These are phyloP conservation scores for Limnomonas spitsbergensis DNA, from an alignment of 139 green algal genomes.

Conservation along the genomic window DNA sequence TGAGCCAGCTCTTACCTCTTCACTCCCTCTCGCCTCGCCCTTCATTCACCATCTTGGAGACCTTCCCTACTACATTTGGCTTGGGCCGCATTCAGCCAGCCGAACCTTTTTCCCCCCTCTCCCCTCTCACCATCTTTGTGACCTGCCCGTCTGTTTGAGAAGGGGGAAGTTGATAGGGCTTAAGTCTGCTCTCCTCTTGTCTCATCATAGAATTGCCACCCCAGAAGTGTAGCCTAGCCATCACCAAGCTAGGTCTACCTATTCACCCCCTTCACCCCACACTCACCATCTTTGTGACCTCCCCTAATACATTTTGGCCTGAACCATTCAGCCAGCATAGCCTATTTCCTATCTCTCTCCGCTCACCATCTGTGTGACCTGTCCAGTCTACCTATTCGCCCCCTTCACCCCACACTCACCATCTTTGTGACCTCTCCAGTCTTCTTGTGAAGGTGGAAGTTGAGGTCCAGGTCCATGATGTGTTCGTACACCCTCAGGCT, in stretches of 20 bases:
- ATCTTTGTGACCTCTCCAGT: constrained; percentile 53
- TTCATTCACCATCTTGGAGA: background rate
- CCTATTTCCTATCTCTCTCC: background rate
- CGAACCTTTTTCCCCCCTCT: background rate
- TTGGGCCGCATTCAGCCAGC: background rate
- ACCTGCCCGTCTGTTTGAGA: background rate
- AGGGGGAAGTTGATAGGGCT: background rate
- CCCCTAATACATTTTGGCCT: too few relatives aligned
- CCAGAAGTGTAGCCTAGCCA: background rate
- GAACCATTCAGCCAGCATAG: background rate
- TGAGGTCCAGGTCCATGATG: constrained; percentile 71
- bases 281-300: constrained; percentile 14
- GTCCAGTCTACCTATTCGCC: background rate
- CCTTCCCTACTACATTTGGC: too few relatives aligned
- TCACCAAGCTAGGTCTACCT: background rate
- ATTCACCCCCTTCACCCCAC: background rate
- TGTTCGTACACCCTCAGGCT: constrained; percentile 72
- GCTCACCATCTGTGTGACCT: background rate
- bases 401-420: background rate
- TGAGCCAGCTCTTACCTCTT: background rate
- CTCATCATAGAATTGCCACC: background rate
- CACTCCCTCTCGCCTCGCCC: background rate
- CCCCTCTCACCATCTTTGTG: background rate
- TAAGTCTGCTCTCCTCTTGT: background rate
- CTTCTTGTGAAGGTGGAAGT: constrained; percentile 83